Base-by-base conservation (phyloP, 164 flowering plant genomes). In the Cinnamomum micranthum region DNA sequence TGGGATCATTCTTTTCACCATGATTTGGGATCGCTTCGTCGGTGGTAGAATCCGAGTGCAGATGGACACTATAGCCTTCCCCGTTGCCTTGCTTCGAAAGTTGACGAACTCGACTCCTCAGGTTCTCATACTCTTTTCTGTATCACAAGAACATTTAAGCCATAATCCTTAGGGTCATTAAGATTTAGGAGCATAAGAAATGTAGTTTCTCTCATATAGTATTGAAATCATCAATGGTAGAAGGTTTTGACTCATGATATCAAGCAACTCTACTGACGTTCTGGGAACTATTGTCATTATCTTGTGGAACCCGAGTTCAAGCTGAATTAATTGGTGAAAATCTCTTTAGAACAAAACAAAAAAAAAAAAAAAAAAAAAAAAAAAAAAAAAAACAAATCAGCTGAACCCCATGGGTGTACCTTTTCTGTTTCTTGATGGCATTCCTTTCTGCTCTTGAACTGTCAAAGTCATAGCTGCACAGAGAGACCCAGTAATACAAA, bases 391-490 rank as follows among this genome's bases (percentile, higher is more conserved):
- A 55, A 55, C 60, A 55, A 55, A 4, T 15, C 13, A 55, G 13
- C 6, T 15, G 19, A 55, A 55, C 60, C n/a, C 60, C 19, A 4
- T 15, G 13, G 15, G 13, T 60, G 11, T 78, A 89, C 92, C 89
- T 85, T 20, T 85, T 87, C 77, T 79, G 79, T 72, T 59, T 50
- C 80, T 50, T 80, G 51, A 86, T 73, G 5, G 76, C 35, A 72
- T 81, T 84, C 79, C 92, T 81, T 73, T 86, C 90, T 77, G 84
- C 90, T 71, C 80, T 75, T 65, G 91, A 75, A 78, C 88, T 87
- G 76, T 83, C 79, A 71, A 87, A 23, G 60, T 89, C 88, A 73
- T 85, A 89, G 55, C 92, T 89, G 88, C 60, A 55, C 7, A 55
- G 60, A 17, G n/a, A 55, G 60, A 55, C 60, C n/a, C 60, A 17